Evolutionary conservation across 805 yeast species (phyloP), one percentile per base, ranked within the genome.

Genomic region (Blastobotrys attinorum): DNA sequence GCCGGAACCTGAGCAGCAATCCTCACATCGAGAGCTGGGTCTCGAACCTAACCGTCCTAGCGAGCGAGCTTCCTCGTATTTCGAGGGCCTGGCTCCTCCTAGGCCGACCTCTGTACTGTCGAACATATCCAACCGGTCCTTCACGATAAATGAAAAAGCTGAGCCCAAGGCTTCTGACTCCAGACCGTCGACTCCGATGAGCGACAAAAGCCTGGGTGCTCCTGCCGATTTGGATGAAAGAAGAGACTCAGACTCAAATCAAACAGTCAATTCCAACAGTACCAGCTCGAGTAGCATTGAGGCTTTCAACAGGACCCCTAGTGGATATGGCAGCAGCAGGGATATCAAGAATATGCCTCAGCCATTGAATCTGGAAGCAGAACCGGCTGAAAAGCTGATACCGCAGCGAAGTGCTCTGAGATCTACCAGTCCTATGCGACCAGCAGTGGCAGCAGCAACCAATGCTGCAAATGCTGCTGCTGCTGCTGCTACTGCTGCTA

Each of bases 341-440:
- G 7, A 7, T 25, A 11, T 8, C 29, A 25, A 25, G 29, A 25
- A 25, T 7, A 25, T 8, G 29, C 29, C 29, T 25, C 10, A 25
- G 29, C 29, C 29, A 11, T 25, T 25, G 29, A 25, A 25, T 25
- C 11, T 25, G 42, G 32, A 33, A 10, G 38, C 32, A 7, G 22
- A 32, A 22, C 17, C 34, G 18, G 15, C 37, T 17, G 45, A 37
- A 13, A 36, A 39, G 25, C 42, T 46, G 5, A 41, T 50, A 6
- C 55, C 55, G 11, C 45, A 48, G 18, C 43, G 55, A 20, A 49
- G 53, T 3, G 22, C 38, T 8, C 43, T 51, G 37, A 32, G 55
- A 23, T 41, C 55, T 2, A 27, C 39, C 22, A n/a, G 20, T 16
- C 36, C 34, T 8, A 11, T 15, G 34, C 29, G 29, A 25, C 11